Base-by-base conservation (phyloP, 176 grass and related monocot genomes). In the Panicum miliaceum region DNA sequence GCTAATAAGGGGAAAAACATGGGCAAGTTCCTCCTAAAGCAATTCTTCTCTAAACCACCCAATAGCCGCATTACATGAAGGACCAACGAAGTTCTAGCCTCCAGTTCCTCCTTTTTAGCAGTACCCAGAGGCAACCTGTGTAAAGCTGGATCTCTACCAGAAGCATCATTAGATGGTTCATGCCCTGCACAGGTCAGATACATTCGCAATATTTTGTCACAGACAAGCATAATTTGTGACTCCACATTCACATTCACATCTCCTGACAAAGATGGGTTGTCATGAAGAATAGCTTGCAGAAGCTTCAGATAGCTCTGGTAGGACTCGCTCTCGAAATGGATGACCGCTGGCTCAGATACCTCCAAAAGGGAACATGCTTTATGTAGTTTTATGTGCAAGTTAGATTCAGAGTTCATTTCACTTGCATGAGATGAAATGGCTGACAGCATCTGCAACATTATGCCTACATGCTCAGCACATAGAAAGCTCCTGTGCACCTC, bases 281-380 rank as follows among this genome's bases (percentile, higher is more conserved):
- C 89, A 57, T 85, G 57, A 70, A 94, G 80, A 68, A 99, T 63
- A 78, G 87, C 80, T 90, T 99, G 89, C 45, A 99, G 90, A 77
- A 99, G 86, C 81, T 92, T 99, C 20, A 99, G 89, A 74, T 92
- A 90, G 75, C 70, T 92, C 79, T 93, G 91, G 84, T 94, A 96
- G 59, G 96, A 90, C 36, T 99, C 93, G 53, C 93, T 99, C 87
- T 99, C 96, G 3, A 99, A 96, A 84, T 94, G 96, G 46, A 99
- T 85, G 48, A 94, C 52, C 40, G 88, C 89, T 23, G 93, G 96
- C 69, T 94, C 96, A 73, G 93, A 85, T 75, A 95, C 84, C 77
- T 99, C 93, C 84, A 96, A 82, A 80, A 96, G 87, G 50, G 83
- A 92, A 75, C 96, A 95, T 78, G 88, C 89, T 80, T 94, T 89